Conservation (phyloP, 176 grass and related monocot species). For the Carex myosuroides region DNA sequence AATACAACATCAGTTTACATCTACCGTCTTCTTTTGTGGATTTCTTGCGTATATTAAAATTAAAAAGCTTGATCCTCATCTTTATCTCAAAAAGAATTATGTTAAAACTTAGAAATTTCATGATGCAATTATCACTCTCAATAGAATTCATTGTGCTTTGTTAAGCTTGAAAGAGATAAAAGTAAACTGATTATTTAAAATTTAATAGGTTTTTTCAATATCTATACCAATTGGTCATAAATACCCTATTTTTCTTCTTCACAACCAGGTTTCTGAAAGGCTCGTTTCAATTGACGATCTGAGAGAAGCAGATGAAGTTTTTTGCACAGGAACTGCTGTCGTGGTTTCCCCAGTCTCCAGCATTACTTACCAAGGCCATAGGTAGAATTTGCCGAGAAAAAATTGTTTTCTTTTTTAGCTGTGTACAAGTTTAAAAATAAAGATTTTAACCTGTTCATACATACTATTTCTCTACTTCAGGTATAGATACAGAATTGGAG, state of each 20-base stretch:
- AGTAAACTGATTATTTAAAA: background rate
- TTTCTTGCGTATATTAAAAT: too few species aligned
- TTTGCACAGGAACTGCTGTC: constrained; percentile 92
- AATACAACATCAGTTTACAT: background rate
- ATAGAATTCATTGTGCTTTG: background rate
- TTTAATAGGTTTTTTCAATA: background rate
- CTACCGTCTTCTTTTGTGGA: background rate
- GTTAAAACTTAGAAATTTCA: background rate
- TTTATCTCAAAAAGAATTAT: background rate
- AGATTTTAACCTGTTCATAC: background rate
- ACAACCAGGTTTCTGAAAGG: constrained; percentile 55
- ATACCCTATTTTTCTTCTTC: background rate
- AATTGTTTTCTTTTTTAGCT: background rate
- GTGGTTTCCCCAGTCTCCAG: constrained; percentile 62
- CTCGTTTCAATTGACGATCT: constrained; percentile 68
- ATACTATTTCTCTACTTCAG: constrained; percentile 28
- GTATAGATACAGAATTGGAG: constrained; percentile 54
- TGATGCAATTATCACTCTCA: background rate
- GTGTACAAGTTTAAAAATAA: background rate
- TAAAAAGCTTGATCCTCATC: too few species aligned
- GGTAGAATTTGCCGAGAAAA: constrained; percentile 15
- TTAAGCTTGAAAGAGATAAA: background rate
- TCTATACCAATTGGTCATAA: background rate
- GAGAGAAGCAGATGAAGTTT: constrained; percentile 63
- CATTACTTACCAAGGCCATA: constrained; percentile 49